Conservation (phyloP, 1,284 basidiomycete species). For the Melampsora abietis-canadensis region DNA sequence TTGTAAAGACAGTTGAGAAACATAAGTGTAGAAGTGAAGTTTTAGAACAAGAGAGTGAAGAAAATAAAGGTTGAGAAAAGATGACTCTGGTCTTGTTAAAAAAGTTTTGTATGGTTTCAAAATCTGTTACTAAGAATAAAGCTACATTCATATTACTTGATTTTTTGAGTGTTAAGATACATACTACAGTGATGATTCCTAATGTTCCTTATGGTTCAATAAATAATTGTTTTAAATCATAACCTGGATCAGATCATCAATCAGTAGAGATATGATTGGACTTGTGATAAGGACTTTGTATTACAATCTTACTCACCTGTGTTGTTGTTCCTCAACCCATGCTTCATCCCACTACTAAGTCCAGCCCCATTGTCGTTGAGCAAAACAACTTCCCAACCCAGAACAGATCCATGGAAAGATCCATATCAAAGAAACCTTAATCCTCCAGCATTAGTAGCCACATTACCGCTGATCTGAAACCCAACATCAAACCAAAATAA, state of each 20-base stretch:
- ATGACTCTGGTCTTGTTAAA: conserved; percentile 61
- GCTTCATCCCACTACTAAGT: conserved; percentile 62
- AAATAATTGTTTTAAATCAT: conserved; percentile 97
- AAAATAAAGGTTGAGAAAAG: no score
- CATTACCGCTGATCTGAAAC: conserved; percentile 97
- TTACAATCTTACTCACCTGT: conserved; percentile 64
- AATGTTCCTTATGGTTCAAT: conserved; percentile 96
- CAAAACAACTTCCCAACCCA: conserved; percentile 94
- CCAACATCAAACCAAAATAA: conserved; percentile 58
- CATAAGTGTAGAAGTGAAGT: no score
- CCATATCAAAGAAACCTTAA: conserved; percentile 90
- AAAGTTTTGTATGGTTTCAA: conserved; percentile 59
- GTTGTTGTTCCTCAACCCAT: conserved; percentile 85
- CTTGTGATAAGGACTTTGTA: no score
- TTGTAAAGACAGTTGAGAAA: no score
- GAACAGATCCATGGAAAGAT: conserved; percentile 87
- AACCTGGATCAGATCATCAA: conserved; percentile 61
- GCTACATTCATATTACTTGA: conserved; percentile 64
- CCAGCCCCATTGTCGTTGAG: conserved; percentile 82
- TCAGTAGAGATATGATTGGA: not conserved
- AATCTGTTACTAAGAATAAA: conserved; percentile 60
- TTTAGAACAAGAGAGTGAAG: no score
- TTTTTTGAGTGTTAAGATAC: conserved; percentile 87
- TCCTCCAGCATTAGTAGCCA: conserved; percentile 96
- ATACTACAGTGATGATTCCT: conserved; percentile 90